Evolutionary conservation across 1,284 basidiomycete species (phyloP).

Genomic region (Rhodotorula sp.): DNA sequence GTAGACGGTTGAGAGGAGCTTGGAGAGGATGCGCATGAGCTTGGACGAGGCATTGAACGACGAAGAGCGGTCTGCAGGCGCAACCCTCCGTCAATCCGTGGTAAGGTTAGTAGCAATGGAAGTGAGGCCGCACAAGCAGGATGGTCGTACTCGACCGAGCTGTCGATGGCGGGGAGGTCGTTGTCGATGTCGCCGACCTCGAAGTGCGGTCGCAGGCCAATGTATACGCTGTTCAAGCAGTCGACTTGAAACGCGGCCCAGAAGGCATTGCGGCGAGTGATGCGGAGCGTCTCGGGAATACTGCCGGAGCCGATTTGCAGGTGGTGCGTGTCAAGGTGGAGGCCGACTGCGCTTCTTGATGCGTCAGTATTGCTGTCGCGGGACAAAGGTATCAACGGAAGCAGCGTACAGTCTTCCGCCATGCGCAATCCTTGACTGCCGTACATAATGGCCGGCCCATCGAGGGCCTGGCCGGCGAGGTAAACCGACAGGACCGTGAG

Average conservation of each 20-base stretch:
- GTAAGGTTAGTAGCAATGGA: neutral
- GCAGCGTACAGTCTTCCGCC: neutral
- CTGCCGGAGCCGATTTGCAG: constrained; percentile 12
- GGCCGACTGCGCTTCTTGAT: constrained; percentile 10
- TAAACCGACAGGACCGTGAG: constrained; percentile 11
- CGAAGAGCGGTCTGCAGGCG: constrained; percentile 14
- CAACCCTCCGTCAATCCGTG: neutral
- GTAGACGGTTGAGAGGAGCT: constrained; percentile 16
- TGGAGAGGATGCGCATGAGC: constrained; percentile 9
- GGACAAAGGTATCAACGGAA: no score
- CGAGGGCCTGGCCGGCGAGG: constrained; percentile 15
- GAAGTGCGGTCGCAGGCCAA: constrained; percentile 12
- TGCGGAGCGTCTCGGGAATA: neutral
- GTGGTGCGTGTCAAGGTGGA: constrained; percentile 24
- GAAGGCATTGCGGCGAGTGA: constrained; percentile 18
- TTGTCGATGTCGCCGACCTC: constrained; percentile 14
- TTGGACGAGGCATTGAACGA: constrained; percentile 9
- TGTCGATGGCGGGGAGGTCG: neutral
- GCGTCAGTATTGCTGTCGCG: neutral
- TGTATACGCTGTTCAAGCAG: neutral
- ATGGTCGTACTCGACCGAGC: constrained; percentile 15
- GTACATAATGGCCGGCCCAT: constrained; percentile 24
- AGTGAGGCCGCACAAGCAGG: constrained; percentile 4
- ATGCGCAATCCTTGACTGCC: constrained; percentile 7
- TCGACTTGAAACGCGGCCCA: constrained; percentile 10